phyloP scores from a whole-genome alignment of 768 basidiomycete species.

The Leccinellum luteum region DNA sequence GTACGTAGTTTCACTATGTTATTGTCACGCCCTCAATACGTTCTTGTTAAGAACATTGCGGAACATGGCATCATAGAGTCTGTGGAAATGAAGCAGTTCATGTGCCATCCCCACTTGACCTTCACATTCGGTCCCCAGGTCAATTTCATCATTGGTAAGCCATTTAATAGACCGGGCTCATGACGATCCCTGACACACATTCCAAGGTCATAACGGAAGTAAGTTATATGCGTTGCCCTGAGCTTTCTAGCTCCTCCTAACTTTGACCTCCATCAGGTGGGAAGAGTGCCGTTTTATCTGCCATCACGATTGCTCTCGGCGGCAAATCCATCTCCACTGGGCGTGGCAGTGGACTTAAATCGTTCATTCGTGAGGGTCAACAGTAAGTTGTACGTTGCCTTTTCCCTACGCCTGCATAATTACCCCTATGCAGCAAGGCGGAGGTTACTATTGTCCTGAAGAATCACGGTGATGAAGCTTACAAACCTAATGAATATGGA shows the following conservation, averaged over 20 bases:
- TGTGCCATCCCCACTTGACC: constrained; percentile 87
- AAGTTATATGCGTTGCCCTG: constrained; percentile 31
- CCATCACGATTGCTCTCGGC: constrained; percentile 89
- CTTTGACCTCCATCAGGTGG: constrained; percentile 60
- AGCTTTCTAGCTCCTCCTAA: background rate
- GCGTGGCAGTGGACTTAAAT: constrained; percentile 78
- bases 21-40: background rate
- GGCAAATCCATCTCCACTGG: constrained; percentile 93
- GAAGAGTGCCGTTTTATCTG: constrained; percentile 92
- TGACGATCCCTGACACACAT: constrained; percentile 1
- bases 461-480: constrained; percentile 92
- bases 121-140: constrained; percentile 91
- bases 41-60: constrained; percentile 58
- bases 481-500: constrained; percentile 80
- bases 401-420: background rate
- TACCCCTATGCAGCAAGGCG: constrained; percentile 45
- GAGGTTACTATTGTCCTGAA: constrained; percentile 81
- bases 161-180: background rate
- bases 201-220: constrained; percentile 89
- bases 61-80: constrained; percentile 86
- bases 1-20: constrained; percentile 45
- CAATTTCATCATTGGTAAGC: constrained; percentile 91
- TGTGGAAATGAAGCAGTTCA: constrained; percentile 89
- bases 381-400: constrained; percentile 42
- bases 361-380: constrained; percentile 83